A percentile compares a stretch with the other conserved stretches of the same genome.
These are phyloP conservation scores for Phylloporus sp. DNA, from an alignment of 1,284 basidiomycete genomes.

Conservation along the genomic window DNA sequence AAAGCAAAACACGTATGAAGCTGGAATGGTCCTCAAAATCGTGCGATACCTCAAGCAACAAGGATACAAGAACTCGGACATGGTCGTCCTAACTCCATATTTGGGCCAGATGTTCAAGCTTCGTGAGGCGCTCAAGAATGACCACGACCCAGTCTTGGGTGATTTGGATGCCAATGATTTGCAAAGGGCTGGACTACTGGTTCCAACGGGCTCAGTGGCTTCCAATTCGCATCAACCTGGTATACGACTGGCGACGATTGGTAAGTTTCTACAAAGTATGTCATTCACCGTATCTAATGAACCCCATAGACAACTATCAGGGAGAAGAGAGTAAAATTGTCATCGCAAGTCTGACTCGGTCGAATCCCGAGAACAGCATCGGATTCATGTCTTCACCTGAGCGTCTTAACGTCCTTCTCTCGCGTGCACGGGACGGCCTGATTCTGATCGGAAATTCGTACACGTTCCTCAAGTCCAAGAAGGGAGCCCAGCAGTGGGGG, in stretches of 20 bases:
- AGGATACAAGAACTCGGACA: constrained; percentile 65
- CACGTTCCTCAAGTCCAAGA: constrained; percentile 62
- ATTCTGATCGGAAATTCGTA: constrained; percentile 70
- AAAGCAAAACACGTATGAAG: constrained; percentile 66
- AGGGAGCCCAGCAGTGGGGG: constrained; percentile 60
- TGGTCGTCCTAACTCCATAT: constrained; percentile 72
- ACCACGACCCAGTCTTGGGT: constrained; percentile 65
- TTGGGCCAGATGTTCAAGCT: constrained; percentile 66
- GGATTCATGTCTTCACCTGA: constrained; percentile 74
- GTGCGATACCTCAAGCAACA: constrained; percentile 69
- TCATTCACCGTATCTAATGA: too few species aligned
- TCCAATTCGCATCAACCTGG: too few species aligned
- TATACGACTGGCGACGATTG: constrained; percentile 66
- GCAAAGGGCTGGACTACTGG: not conserved
- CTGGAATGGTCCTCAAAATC: constrained; percentile 67
- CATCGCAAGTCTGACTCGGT: constrained; percentile 63
- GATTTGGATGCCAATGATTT: constrained; percentile 59
- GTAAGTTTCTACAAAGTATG: too few species aligned
- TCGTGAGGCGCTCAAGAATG: constrained; percentile 50
- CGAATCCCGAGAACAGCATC: constrained; percentile 60
- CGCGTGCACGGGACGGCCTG: constrained; percentile 64
- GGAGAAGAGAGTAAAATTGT: constrained; percentile 77
- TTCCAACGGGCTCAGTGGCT: too few species aligned
- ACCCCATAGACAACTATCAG: constrained; percentile 68
- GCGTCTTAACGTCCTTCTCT: constrained; percentile 70